A percentile compares a stretch with the other conserved stretches of the same genome.
These are phyloP conservation scores for Trichoderma koningiopsis DNA, from an alignment of 2,329 filamentous ascomycete species.

Conservation along the genomic window DNA sequence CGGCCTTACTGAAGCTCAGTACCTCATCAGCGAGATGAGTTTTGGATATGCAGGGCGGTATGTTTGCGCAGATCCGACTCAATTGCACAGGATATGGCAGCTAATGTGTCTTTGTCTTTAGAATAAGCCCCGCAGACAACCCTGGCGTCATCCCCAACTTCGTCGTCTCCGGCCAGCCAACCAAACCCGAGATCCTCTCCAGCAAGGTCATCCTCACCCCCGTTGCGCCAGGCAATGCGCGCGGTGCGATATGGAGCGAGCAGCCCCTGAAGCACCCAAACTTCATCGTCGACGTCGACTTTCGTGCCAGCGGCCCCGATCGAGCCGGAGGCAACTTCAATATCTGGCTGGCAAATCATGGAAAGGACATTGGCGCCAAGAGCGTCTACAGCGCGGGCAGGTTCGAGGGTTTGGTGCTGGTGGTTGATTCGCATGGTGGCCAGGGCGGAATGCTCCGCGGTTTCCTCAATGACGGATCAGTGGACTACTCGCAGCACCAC, in stretches of 20 bases:
- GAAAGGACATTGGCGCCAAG: conserved; percentile 65
- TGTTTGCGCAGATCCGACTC: conserved; percentile 26
- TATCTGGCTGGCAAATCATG: conserved; percentile 82
- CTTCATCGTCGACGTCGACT: conserved; percentile 85
- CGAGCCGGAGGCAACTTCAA: conserved; percentile 86
- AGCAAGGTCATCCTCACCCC: conserved; percentile 93
- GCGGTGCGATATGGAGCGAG: conserved; percentile 81
- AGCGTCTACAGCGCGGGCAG: conserved; percentile 82
- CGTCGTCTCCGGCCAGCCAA: conserved; percentile 55
- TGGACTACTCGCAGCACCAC: conserved; percentile 74
- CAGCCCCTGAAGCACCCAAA: conserved; percentile 60
- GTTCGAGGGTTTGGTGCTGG: conserved; percentile 89
- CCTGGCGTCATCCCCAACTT: conserved; percentile 57
- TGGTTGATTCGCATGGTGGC: conserved; percentile 80
- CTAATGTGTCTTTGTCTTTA: conserved; percentile 36
- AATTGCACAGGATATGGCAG: neutral
- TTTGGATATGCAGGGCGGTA: conserved; percentile 73
- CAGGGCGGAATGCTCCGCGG: conserved; percentile 81
- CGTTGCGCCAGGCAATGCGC: conserved; percentile 79
- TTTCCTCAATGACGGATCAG: conserved; percentile 89
- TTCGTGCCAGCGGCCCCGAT: conserved; percentile 84
- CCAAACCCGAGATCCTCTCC: conserved; percentile 68
- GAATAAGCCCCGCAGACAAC: conserved; percentile 64
- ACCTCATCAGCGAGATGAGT: conserved; percentile 71
- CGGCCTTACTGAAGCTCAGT: conserved; percentile 61